Base-by-base conservation (phyloP, 768 basidiomycete species). In the Mrakia frigida region DNA sequence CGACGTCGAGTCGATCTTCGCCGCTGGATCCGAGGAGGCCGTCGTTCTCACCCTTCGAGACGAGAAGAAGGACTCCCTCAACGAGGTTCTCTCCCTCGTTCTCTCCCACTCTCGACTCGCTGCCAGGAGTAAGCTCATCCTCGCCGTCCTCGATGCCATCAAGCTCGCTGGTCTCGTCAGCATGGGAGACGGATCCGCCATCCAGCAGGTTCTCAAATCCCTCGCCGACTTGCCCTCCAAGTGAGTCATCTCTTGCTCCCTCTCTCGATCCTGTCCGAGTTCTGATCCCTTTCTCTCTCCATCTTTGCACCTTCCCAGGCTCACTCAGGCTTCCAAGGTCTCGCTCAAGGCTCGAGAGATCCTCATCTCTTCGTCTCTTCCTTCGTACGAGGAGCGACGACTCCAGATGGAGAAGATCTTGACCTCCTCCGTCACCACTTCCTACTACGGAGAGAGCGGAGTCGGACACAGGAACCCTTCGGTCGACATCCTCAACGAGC, bases 321-420 rank as follows among this genome's bases (percentile, higher is more conserved):
- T 73, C 23, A 37, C 72, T 3, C 41, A 75, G 53, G 73, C 95
- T n/a, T 92, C 89, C 41, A 87, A 90, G 74, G 95, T 98, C 50
- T 88, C 95, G 3, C 85, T 99, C 79, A 98, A 96, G 84, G 97
- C 97, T 59, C 92, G 97, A 65, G 97, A 99, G 85, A 97, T 97
- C 10, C 87, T 98, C 67, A 98, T 99, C 81, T 87, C 93, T 43
- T 93, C 92, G 67, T 93, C 96, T 83, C 91, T 99, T 88, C 97
- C 97, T 7, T 96, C 94, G 21, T 96, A 93, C 82, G 94, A 98
- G 81, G 97, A 98, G 83, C 91, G 97, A 76, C 86, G 90, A 59
- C 86, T 89, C 37, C 97, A 99, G 83, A 96, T 99, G 92, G 95
- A 97, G 85, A 87, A 90, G 37, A 91, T 99, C 73, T 87, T 99